phyloP scores from a whole-genome alignment of 192 early-diverging fungal genomes.

The Diversispora epigaea region DNA sequence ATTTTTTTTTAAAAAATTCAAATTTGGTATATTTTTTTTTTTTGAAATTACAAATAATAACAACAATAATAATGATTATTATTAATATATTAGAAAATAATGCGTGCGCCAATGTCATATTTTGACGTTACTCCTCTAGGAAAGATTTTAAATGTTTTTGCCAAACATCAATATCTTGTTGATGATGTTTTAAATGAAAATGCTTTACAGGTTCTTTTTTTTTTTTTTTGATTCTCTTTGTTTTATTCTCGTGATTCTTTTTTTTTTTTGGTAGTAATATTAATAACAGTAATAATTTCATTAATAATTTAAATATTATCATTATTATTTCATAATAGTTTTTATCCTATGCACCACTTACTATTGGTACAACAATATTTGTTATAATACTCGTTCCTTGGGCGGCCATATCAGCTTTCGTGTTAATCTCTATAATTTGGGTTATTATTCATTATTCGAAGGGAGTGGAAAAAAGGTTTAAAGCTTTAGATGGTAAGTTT shows the following conservation, averaged over 20 bases:
- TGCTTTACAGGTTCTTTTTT: conserved; percentile 31
- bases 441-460: conserved; percentile 44
- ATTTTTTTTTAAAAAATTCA: not conserved
- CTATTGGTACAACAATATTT: conserved; percentile 56
- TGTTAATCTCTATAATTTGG: conserved; percentile 43
- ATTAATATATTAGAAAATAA: conserved; percentile 48
- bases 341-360: conserved; percentile 40
- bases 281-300: no score
- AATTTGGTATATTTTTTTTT: not conserved
- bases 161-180: conserved; percentile 41
- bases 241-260: not conserved
- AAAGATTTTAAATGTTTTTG: conserved; percentile 66
- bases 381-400: conserved; percentile 63
- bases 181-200: conserved; percentile 44
- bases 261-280: not conserved
- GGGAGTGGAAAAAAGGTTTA: conserved; percentile 55
- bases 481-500: conserved; percentile 50
- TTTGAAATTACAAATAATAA: not conserved
- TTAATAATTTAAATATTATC: no score
- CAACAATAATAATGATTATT: not conserved
- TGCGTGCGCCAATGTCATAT: conserved; percentile 67
- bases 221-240: not conserved
- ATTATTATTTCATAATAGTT: conserved; percentile 6
- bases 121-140: conserved; percentile 73
- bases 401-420: conserved; percentile 53